Base-by-base conservation (phyloP, 768 basidiomycete species). In the Hemileccinum rubropunctum region DNA sequence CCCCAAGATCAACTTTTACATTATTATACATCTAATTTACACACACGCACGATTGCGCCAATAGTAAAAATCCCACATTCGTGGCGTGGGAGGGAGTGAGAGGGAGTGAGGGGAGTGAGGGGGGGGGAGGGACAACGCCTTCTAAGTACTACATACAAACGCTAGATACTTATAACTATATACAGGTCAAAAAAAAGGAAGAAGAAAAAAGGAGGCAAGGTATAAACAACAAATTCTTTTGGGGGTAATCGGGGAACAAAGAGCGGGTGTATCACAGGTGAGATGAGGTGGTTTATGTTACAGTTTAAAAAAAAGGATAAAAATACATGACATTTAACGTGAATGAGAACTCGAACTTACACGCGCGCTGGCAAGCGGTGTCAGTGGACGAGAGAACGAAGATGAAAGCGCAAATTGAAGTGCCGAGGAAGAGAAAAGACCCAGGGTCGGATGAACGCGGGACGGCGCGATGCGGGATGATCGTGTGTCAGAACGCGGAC, bases 81-180 rank as follows among this genome's bases (percentile, higher is more conserved):
- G 47, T 42, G 45, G 49, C 40, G 42, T 43, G 40, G 44, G 27
- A 18, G 33, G 20, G 18, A 14, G 42, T 23, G 42, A 11, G 7
- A 43, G 27, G 15, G 33, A 26, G 15, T 30, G 39, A 2, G 39
- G 23, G 21, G 9, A 23, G 18, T 20, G 17, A 20, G 36, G 21
- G 11, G 26, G 17, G 4, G 26, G 28, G 27, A 17, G 13, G 21
- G 11, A 42, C 37, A 27, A 45, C 8, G 34, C 30, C 23, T 20
- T 61, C 62, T 64, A n/a, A n/a, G n/a, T n/a, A n/a, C n/a, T n/a
- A 54, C 42, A 30, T 30, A 54, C 37, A 41, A 37, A 28, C 44
- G 41, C 57, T 62, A 63, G 52, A 65, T 67, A 64, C 18, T 43
- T 54, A 65, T 65, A 65, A 65, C 65, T 65, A 67, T 65, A 60